Base-by-base conservation (phyloP, 371 early-diverging fungal genomes). In the Mucor sp. region DNA sequence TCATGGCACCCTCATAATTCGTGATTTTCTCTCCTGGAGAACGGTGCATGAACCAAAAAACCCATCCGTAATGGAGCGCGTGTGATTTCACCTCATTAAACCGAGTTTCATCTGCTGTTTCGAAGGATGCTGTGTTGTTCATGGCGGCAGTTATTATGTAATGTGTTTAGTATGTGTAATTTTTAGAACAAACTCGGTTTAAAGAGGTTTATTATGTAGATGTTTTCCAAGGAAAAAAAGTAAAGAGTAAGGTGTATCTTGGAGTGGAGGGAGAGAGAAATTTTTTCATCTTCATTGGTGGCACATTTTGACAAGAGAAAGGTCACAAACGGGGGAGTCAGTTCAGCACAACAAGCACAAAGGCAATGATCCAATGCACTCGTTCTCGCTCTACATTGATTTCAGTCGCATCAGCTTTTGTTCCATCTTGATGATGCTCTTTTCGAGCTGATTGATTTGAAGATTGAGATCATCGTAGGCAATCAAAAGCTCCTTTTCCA, bases 11-110 rank as follows among this genome's bases (percentile, higher is more conserved):
- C 77, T 92, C 94, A 77, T 97, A 96, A 83, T 95, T 89, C 73
- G 84, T 76, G 62, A 95, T 92, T 78, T 94, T 95, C 65, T 92
- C 87, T 62, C 93, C 91, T 14, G 95, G 95, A 23, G 88, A 79
- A 39, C 96, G 89, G 78, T 95, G 95, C 93, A 96, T 95, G 70
- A 93, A 95, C 91, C 92, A 94, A 75, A 92, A 92, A 3, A 91
- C 89, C 94, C 94, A 94, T 9, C 89, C 79, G 61, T 80, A 86
- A 58, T 74, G 84, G 65, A 90, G 81, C 60, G 84, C 80, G 57
- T 89, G 90, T 30, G 60, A 50, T 32, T 61, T 44, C 57, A 30
- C 28, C 3, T 56, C 30, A 56, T 56, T 56, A 15, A 56, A 17
- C n/a, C 32, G 56, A n/a, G 56, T 15, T 30, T 56, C 30, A 56